Percentiles rank a stretch among this genome's conserved stretches.
These are phyloP conservation scores for Cunninghamia lanceolata DNA, from an alignment of 75 land plant genomes.

Conservation along the genomic window DNA sequence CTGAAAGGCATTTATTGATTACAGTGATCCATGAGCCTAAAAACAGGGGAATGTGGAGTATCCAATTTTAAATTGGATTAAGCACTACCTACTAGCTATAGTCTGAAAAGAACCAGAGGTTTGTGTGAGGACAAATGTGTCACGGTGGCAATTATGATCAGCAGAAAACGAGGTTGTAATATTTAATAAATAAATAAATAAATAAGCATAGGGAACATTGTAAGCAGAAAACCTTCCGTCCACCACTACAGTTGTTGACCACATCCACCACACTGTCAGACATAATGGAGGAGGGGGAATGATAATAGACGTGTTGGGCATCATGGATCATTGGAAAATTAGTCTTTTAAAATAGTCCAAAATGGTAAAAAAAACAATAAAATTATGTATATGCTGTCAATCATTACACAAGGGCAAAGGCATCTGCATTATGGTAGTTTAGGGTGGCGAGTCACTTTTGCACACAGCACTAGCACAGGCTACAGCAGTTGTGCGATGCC, in stretches of 20 bases:
- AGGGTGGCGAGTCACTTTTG: background rate
- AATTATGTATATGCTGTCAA: background rate
- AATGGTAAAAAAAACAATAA: background rate
- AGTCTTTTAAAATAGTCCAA: background rate
- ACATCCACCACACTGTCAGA: too few relatives aligned
- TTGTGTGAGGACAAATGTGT: background rate
- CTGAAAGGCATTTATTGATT: background rate
- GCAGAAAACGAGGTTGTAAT: background rate
- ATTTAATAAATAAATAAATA: too few relatives aligned
- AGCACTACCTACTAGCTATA: background rate
- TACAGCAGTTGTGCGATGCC: background rate
- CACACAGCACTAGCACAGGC: background rate
- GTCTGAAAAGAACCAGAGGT: background rate
- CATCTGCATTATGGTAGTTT: conserved; percentile 3
- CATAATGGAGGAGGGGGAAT: background rate
- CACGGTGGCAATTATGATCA: background rate
- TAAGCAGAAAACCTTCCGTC: too few relatives aligned
- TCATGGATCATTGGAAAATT: background rate
- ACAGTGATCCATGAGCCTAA: background rate
- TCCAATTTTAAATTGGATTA: background rate
- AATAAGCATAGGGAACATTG: too few relatives aligned
- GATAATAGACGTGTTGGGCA: background rate
- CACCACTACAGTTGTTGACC: too few relatives aligned
- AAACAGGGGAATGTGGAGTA: background rate
- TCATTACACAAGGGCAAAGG: background rate